Base-by-base conservation (phyloP, 78 protist species). In the Dictyostelium purpureum region DNA sequence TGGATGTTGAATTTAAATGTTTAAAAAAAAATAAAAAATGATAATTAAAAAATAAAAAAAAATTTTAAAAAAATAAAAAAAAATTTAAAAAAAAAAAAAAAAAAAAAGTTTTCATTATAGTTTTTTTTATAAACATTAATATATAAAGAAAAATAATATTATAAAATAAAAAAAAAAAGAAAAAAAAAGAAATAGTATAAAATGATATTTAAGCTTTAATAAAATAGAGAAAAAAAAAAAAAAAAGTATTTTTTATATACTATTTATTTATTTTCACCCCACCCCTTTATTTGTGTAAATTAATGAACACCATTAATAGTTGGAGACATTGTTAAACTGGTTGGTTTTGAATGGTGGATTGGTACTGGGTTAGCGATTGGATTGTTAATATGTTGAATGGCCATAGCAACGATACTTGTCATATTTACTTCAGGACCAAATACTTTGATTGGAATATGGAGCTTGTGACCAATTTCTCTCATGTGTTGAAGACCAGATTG, bases 401-500 rank as follows among this genome's bases (percentile, higher is more conserved):
- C 91, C 91, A 83, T 66, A 21, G 79, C 21, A 2, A 83, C 91
- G n/a, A 83, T 83, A 33, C 66, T 73, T 10, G 91, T 83, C 91
- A 83, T 83, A 24, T 66, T 73, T 5, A 83, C 71, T 57, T 83
- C 91, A 10, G 91, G 91, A 59, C 91, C 91, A 40, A 45, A 83
- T 28, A 89, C 94, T 54, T 89, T 71, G 24, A 89, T 89, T 21
- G 88, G 94, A 2, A 89, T 74, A 26, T 71, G 79, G 28, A 80
- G 33, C 28, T 73, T 63, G 28, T 66, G 88, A 69, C 94, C 94
- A 51, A 79, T 63, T 12, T 95, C 96, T 66, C 95, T 81, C 98
- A 98, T 97, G 63, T 87, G 54, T 33, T 87, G 73, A 31, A 98
- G 92, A 45, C 98, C 99, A 63, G 94, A 96, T 83, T 97, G 97